A percentile compares a stretch with the other conserved stretches of the same genome.
Evolutionary conservation across 192 early-diverging fungal genomes (phyloP).

Genomic region (Coemansia sp.): DNA sequence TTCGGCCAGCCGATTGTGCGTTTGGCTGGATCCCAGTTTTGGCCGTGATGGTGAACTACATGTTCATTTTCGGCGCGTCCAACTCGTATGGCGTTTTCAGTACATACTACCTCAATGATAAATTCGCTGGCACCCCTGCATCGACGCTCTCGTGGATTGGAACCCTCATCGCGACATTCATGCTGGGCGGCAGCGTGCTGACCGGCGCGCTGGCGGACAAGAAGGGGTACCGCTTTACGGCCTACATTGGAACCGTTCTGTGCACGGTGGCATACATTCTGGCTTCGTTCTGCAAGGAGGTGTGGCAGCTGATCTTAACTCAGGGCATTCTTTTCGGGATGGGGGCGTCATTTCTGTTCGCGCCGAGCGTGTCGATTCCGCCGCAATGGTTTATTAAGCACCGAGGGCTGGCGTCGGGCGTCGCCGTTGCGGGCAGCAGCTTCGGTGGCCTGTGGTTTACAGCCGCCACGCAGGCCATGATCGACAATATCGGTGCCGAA

Average conservation of each 20-base stretch:
- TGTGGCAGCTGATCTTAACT: constrained; percentile 71
- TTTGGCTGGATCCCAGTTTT: constrained; percentile 45
- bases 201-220: constrained; percentile 42
- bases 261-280: constrained; percentile 34
- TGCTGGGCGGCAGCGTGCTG: constrained; percentile 24
- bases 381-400: constrained; percentile 60
- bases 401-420: constrained; percentile 58
- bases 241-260: constrained; percentile 34
- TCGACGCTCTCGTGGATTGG: constrained; percentile 44
- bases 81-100: constrained; percentile 49
- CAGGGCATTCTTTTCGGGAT: constrained; percentile 66
- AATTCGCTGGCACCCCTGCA: constrained; percentile 26
- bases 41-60: constrained; percentile 55
- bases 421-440: constrained; percentile 63
- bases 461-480: constrained; percentile 57
- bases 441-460: constrained; percentile 61
- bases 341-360: constrained; percentile 56
- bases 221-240: constrained; percentile 28
- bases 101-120: constrained; percentile 43
- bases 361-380: constrained; percentile 57
- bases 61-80: constrained; percentile 35
- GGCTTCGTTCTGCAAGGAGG: constrained; percentile 35
- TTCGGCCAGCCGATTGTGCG: constrained; percentile 23
- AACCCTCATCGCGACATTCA: constrained; percentile 25
- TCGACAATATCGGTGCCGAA: constrained; percentile 57